These are phyloP conservation scores for Penicillium cinerascens DNA, from an alignment of 495 filamentous ascomycete species.

Conservation along the genomic window DNA sequence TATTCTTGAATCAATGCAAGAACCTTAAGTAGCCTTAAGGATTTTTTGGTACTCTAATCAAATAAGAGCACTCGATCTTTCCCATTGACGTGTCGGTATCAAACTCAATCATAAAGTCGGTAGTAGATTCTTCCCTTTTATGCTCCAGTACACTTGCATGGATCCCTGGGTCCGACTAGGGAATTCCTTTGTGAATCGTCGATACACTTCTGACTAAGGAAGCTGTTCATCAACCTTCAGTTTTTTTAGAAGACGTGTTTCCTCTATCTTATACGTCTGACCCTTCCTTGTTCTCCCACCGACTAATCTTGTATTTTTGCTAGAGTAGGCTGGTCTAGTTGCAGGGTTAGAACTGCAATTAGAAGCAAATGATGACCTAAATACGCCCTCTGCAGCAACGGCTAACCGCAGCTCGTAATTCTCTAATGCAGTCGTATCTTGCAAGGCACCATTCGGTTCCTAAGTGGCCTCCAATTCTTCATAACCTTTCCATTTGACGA, in stretches of 20 bases:
- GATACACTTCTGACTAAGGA: conserved; percentile 1
- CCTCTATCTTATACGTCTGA: background rate
- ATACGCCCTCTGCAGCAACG: background rate
- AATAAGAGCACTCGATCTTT: too few relatives aligned
- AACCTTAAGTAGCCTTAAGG: too few relatives aligned
- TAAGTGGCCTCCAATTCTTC: background rate
- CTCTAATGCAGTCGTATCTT: conserved; percentile 1
- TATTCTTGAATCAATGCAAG: too few relatives aligned
- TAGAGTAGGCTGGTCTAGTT: background rate
- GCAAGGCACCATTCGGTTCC: background rate
- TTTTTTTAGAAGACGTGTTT: background rate
- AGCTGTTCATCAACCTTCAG: background rate
- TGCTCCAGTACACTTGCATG: conserved; percentile 1
- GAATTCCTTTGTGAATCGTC: background rate
- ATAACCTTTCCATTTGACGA: conserved; percentile 1
- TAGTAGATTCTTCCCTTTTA: background rate
- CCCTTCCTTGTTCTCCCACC: background rate
- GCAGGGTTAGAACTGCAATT: background rate
- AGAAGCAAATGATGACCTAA: background rate
- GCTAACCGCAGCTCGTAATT: background rate
- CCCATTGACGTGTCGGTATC: too few relatives aligned
- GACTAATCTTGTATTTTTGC: background rate
- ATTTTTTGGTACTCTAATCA: too few relatives aligned
- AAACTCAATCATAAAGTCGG: too few relatives aligned
- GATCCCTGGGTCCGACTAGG: background rate